Percentiles rank a stretch among this genome's conserved stretches.
Conservation (phyloP, 345 rosid species). For the Firmiana major region DNA sequence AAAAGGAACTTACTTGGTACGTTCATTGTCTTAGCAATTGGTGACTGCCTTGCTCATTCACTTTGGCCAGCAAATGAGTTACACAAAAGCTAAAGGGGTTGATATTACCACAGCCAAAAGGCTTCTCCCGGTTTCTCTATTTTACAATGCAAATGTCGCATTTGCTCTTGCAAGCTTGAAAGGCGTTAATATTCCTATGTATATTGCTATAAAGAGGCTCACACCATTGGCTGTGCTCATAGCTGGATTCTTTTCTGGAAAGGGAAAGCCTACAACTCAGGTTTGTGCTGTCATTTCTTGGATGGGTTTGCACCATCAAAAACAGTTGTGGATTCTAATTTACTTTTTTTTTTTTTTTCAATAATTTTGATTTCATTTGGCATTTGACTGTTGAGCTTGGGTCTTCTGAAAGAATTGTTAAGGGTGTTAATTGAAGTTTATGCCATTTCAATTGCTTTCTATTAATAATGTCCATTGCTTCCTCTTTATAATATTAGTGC, state of each 20-base stretch:
- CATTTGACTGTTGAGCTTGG: not conserved
- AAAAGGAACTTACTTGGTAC: not conserved
- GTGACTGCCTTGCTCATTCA: slow-evolving; percentile 79
- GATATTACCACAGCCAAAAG: slow-evolving; percentile 61
- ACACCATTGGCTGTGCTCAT: slow-evolving; percentile 86
- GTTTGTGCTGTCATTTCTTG: slow-evolving; percentile 26
- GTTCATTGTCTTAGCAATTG: slow-evolving; percentile 64
- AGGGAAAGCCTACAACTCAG: slow-evolving; percentile 77
- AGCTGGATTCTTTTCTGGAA: slow-evolving; percentile 68
- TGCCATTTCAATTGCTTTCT: not conserved
- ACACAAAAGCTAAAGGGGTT: slow-evolving; percentile 56
- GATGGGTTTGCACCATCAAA: not conserved
- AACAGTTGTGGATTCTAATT: too few species aligned
- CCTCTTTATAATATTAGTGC: not conserved
- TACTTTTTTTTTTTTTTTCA: too few species aligned
- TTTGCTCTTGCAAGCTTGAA: slow-evolving; percentile 97
- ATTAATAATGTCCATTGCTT: not conserved
- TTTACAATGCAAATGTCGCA: slow-evolving; percentile 96
- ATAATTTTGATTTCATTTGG: not conserved
- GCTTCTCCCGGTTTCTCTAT: slow-evolving; percentile 79
- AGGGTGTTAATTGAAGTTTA: not conserved
- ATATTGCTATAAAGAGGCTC: slow-evolving; percentile 94
- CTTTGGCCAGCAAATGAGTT: slow-evolving; percentile 64
- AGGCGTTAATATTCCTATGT: slow-evolving; percentile 98
- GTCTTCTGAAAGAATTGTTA: not conserved